A percentile compares a stretch with the other conserved stretches of the same genome.
Conservation (phyloP, 2,329 filamentous ascomycete genomes). For the Drechslerella dactyloides region DNA sequence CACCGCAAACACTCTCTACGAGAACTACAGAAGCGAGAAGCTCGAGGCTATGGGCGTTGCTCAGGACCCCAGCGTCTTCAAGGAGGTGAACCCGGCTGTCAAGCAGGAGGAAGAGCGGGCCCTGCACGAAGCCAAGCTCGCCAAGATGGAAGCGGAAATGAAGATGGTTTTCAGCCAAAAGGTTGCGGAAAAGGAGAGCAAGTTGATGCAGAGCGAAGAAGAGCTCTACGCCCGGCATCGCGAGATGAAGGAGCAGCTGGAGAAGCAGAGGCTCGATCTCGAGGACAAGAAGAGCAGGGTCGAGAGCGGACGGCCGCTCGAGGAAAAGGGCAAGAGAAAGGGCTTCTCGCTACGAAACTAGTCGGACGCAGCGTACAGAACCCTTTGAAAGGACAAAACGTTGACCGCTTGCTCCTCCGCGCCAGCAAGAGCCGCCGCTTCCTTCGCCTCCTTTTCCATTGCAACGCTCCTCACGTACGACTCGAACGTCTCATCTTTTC, state of each 20-base stretch:
- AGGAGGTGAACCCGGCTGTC: constrained; percentile 99
- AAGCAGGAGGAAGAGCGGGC: constrained; percentile 99
- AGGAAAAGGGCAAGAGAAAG: constrained; percentile 99
- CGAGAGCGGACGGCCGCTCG: constrained; percentile 92
- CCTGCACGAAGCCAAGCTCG: constrained; percentile 98
- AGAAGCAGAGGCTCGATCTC: constrained; percentile 89
- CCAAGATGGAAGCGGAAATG: constrained; percentile 99
- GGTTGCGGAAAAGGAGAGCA: constrained; percentile 99
- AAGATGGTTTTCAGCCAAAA: constrained; percentile 99
- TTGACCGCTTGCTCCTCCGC: constrained; percentile 12
- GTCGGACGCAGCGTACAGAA: constrained; percentile 47
- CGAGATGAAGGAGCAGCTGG: constrained; percentile 99
- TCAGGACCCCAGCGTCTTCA: constrained; percentile 98
- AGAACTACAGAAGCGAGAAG: constrained; percentile 99
- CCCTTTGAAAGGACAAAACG: constrained; percentile 37
- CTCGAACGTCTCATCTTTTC: constrained; percentile 36
- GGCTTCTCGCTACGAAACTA: constrained; percentile 95
- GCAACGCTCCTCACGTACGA: constrained; percentile 41
- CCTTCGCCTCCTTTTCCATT: constrained; percentile 16
- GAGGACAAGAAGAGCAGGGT: constrained; percentile 98
- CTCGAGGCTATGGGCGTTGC: constrained; percentile 97
- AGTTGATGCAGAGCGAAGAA: constrained; percentile 98
- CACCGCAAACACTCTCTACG: constrained; percentile 98
- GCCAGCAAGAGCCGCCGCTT: not conserved
- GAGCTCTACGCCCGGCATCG: constrained; percentile 96